Conservation (phyloP, 2,329 filamentous ascomycete genomes). For the Stemphylium beticola region DNA sequence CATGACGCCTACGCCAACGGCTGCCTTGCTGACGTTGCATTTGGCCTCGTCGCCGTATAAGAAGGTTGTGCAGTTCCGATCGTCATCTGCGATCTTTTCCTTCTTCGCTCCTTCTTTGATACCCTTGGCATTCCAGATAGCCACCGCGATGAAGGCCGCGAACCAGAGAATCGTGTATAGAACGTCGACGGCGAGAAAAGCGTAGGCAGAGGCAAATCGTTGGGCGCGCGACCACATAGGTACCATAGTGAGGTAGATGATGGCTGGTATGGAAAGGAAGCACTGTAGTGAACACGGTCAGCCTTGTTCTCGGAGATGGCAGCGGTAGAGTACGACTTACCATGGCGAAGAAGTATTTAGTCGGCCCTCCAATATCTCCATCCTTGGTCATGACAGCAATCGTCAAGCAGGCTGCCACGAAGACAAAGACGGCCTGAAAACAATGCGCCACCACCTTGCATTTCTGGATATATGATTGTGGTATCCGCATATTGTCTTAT, state of each 20-base stretch:
- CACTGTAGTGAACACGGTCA: conserved; percentile 53
- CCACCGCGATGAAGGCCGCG: conserved; percentile 62
- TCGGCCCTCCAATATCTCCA: conserved; percentile 60
- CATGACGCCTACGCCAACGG: conserved; percentile 62
- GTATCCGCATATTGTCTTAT: conserved; percentile 50
- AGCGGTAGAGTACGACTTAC: conserved; percentile 48
- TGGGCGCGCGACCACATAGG: conserved; percentile 66
- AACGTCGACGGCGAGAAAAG: conserved; percentile 62
- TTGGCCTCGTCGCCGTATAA: conserved; percentile 61
- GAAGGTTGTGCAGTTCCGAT: conserved; percentile 61
- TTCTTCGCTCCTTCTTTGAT: conserved; percentile 57
- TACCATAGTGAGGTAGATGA: conserved; percentile 66
- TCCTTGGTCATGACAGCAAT: conserved; percentile 64
- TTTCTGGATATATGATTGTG: conserved; percentile 58
- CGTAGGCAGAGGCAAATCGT: conserved; percentile 66
- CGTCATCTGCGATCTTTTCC: conserved; percentile 48
- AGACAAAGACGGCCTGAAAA: conserved; percentile 62
- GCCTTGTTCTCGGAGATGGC: conserved; percentile 6
- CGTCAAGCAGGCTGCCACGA: conserved; percentile 63
- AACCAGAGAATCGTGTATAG: conserved; percentile 64
- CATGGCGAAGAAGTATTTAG: conserved; percentile 64
- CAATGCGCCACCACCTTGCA: conserved; percentile 63
- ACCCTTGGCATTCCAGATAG: conserved; percentile 62
- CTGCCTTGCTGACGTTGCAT: conserved; percentile 63
- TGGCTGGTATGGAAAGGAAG: conserved; percentile 63